A percentile compares a stretch with the other conserved stretches of the same genome.
These are phyloP conservation scores for Ophioceras dolichostomum DNA, from an alignment of 2,329 filamentous ascomycete genomes.

Conservation along the genomic window DNA sequence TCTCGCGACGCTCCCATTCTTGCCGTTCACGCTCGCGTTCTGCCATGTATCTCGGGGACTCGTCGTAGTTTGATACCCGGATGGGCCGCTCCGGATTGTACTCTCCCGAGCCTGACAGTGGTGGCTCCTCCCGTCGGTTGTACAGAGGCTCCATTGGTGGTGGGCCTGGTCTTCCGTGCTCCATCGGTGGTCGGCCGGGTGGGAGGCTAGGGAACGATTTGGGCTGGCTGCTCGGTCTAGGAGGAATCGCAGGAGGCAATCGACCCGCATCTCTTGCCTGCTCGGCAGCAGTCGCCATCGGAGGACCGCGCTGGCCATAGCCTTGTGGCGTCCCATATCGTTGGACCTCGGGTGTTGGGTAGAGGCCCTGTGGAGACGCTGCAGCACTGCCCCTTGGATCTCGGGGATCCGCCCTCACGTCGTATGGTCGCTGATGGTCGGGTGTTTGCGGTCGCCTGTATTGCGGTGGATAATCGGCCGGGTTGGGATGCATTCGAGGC, in stretches of 20 bases:
- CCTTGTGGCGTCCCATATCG: slow-evolving; percentile 47
- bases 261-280: slow-evolving; percentile 27
- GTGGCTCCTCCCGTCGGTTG: slow-evolving; percentile 34
- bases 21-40: slow-evolving; percentile 36
- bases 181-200: slow-evolving; percentile 29
- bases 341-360: slow-evolving; percentile 43
- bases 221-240: slow-evolving; percentile 38
- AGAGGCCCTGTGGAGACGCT: slow-evolving; percentile 36
- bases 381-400: slow-evolving; percentile 29
- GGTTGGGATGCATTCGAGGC: slow-evolving; percentile 39
- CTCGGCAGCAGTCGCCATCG: slow-evolving; percentile 30
- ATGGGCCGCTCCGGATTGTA: slow-evolving; percentile 39
- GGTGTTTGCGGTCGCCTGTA: slow-evolving; percentile 61
- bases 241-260: slow-evolving; percentile 24
- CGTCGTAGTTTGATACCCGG: slow-evolving; percentile 36
- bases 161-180: slow-evolving; percentile 26
- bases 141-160: slow-evolving; percentile 24
- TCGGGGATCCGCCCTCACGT: slow-evolving; percentile 21
- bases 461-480: slow-evolving; percentile 46
- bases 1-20: slow-evolving; percentile 25
- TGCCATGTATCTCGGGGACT: slow-evolving; percentile 35
- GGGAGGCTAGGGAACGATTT: slow-evolving; percentile 31
- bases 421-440: slow-evolving; percentile 50
- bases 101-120: slow-evolving; percentile 28
- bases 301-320: slow-evolving; percentile 38